phyloP scores from a whole-genome alignment of 1,284 basidiomycete genomes.

The Apiotrichum gamsii region DNA sequence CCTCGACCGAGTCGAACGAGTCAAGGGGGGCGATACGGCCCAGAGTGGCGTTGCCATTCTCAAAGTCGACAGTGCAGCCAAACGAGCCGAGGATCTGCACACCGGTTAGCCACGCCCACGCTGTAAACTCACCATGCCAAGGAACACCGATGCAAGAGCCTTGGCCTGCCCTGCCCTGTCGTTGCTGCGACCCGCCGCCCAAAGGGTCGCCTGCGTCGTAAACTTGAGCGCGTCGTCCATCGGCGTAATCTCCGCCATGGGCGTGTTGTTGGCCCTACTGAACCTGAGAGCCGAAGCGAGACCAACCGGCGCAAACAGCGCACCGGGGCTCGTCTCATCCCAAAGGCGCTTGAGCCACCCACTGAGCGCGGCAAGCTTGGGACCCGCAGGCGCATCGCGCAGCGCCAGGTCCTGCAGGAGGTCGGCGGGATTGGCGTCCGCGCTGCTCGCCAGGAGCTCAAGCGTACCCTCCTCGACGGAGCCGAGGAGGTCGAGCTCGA shows the following conservation, averaged over 20 bases:
- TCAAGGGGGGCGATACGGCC: not conserved
- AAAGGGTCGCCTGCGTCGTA: constrained; percentile 22
- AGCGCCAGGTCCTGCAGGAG: constrained; percentile 6
- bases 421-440: constrained; percentile 9
- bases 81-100: constrained; percentile 24
- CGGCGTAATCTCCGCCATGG: constrained; percentile 27
- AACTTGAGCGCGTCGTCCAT: constrained; percentile 32
- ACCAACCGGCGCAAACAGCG: constrained; percentile 28
- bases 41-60: not conserved
- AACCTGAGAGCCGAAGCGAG: constrained; percentile 19
- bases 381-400: not conserved
- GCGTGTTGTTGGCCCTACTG: constrained; percentile 18
- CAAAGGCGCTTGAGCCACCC: constrained; percentile 29
- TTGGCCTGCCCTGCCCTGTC: constrained; percentile 12
- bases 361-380: constrained; percentile 9
- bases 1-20: not conserved
- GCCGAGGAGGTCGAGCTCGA: constrained; percentile 22
- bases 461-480: constrained; percentile 4
- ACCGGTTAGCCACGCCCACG: not conserved
- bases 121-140: constrained; percentile 15
- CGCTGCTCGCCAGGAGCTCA: constrained; percentile 8
- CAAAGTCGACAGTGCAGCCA: constrained; percentile 7
- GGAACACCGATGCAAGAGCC: constrained; percentile 12
- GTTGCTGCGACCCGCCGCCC: constrained; percentile 12
- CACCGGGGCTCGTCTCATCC: constrained; percentile 20